Base-by-base conservation (phyloP, 345 rosid species). In the Pistacia vera region DNA sequence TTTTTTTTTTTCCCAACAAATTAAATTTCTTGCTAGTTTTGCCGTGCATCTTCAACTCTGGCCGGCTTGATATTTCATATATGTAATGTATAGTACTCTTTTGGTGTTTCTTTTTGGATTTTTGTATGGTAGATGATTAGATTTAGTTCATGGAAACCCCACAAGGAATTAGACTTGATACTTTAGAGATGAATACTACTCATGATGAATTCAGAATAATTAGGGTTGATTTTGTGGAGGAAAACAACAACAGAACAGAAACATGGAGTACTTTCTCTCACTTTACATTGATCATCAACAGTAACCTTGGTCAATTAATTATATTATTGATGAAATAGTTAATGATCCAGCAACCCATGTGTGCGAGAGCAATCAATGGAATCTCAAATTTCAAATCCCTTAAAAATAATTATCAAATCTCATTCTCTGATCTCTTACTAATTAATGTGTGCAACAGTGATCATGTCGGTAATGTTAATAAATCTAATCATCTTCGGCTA, bases 301-400 rank as follows among this genome's bases (percentile, higher is more conserved):
- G 18, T 52, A 14, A 12, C 18, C 8, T 58, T 58, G 62, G 20
- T 11, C n/a, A 3, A 17, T 17, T 18, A 57, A 17, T 17, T 18
- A 57, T 5, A 3, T 14, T 8, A 68, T 52, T 68, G 25, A 54
- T 30, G 57, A 28, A 68, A 28, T 30, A 33, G 12, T 71, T 63
- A 36, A 54, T 28, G 71, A 72, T 64, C 79, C 80, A 75, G 72
- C 87, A 80, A 16, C 64, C 79, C 85, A 82, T 88, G 86, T 82
- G 89, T 70, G 30, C 2, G 35, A 60, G 41, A 59, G 46, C 72
- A 72, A 30, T 51, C 16, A 46, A 33, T 3, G 79, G 33, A 79
- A 74, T 63, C 66, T 61, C 4, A 12, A 59, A 58, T 59, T 44
- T 17, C 22, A 68, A 74, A 73, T 28, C 18, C 1, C 14, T 77